Conservation (phyloP, 176 grass and related monocot species). For the maize (Zea mays) region DNA sequence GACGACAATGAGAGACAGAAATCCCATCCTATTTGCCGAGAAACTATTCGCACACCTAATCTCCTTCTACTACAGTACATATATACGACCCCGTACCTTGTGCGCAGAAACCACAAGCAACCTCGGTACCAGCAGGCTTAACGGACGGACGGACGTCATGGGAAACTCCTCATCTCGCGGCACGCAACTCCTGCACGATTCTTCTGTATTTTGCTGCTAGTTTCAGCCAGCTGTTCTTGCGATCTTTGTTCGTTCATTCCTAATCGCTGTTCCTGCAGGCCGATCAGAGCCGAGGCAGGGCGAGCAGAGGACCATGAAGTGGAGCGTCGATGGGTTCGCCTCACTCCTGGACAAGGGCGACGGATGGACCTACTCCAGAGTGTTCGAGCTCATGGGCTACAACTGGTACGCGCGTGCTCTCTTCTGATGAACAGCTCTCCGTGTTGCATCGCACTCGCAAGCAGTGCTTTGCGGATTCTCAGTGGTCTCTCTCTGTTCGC, state of each 20-base stretch:
- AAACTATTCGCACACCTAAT: background rate
- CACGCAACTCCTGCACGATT: background rate
- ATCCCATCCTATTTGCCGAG: background rate
- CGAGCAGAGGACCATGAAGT: constrained; percentile 23
- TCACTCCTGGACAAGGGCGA: constrained; percentile 29
- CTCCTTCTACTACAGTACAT: background rate
- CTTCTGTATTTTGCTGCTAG: background rate
- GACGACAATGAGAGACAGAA: background rate
- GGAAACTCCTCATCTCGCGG: background rate
- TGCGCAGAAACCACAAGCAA: background rate
- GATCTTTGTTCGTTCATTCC: background rate
- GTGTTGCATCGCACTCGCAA: background rate
- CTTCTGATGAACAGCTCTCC: background rate
- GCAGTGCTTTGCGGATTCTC: no score
- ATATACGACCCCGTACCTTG: no score
- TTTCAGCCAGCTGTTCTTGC: background rate
- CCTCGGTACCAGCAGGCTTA: background rate
- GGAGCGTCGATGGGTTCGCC: constrained; percentile 42
- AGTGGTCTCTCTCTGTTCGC: no score
- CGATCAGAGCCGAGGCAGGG: background rate
- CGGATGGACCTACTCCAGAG: constrained; percentile 23
- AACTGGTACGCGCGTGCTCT: background rate
- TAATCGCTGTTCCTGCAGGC: background rate
- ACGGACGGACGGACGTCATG: background rate
- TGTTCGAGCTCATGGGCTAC: constrained; percentile 32